phyloP scores from a whole-genome alignment of 2,329 filamentous ascomycete species.

The Calonectria hongkongensis region DNA sequence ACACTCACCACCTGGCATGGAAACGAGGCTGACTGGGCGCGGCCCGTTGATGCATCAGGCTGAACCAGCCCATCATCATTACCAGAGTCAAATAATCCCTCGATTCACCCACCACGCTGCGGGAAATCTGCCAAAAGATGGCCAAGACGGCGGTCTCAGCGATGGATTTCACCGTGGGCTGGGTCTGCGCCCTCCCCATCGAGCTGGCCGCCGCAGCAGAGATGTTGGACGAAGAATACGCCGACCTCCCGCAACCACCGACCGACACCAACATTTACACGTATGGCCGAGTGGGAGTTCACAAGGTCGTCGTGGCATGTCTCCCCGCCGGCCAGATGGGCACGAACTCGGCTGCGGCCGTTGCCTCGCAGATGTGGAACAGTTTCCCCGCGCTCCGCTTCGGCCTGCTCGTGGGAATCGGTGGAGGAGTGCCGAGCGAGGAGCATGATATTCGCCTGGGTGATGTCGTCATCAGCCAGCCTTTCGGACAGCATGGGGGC shows the following conservation, averaged over 20 bases:
- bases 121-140: background rate
- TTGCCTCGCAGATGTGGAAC: slow-evolving; percentile 52
- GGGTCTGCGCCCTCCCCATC: slow-evolving; percentile 13
- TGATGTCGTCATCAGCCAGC: slow-evolving; percentile 58
- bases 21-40: background rate
- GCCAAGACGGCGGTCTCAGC: slow-evolving; percentile 3
- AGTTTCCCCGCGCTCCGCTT: slow-evolving; percentile 59
- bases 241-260: background rate
- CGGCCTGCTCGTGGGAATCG: slow-evolving; percentile 62
- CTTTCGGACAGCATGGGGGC: background rate
- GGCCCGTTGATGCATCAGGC: background rate
- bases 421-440: slow-evolving; percentile 59
- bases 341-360: slow-evolving; percentile 54
- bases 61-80: background rate
- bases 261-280: slow-evolving; percentile 46
- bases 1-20: background rate
- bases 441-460: slow-evolving; percentile 54
- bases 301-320: slow-evolving; percentile 55
- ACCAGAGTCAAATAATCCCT: background rate
- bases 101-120: background rate
- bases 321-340: slow-evolving; percentile 51
- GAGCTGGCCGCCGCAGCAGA: slow-evolving; percentile 8
- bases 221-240: slow-evolving; percentile 14
- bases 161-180: background rate
- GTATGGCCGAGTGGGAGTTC: slow-evolving; percentile 51